Evolutionary conservation across 2,329 filamentous ascomycete species (phyloP), one percentile per base, ranked within the genome.

Genomic region (Aspergillus phoenicis): DNA sequence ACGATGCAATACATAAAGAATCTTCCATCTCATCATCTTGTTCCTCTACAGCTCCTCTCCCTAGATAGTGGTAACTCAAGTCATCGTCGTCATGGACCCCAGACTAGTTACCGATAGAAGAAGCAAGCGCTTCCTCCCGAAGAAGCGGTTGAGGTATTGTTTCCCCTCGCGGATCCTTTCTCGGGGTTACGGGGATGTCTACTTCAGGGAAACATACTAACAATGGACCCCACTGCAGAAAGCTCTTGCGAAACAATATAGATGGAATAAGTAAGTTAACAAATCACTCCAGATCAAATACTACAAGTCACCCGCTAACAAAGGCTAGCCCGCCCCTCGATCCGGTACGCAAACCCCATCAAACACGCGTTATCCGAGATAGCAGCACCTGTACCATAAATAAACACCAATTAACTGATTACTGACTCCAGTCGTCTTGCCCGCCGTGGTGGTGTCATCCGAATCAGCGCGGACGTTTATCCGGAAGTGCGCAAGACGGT

Each of bases 381-480:
- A 15, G 10, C 33, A 36, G 5, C 28, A 30, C 10, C 4, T 30
- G 10, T 30, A 20, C 10, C 17, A 30, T 30, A 10, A 30, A 30
- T 30, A 45, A 45, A 36, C 5, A 33, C 5, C 28, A 45, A 45
- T 11, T 24, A 49, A 20, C 15, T 13, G 5, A 10, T 5, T 8
- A 4, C 20, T 15, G 47, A 2, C 17, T 13, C 15, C 30, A 74
- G 75, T 45, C 71, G 73, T 48, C 74, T 78, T 1, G 75, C 75
- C 2, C 74, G 76, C 1, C 72, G 75, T 4, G 76, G 73, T 0
- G 76, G 76, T 0, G 65, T 78, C 0, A 49, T 65, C 0, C 57
- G 75, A 0, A 77, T 78, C 0, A 68, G 72, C 5, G 52, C 26
- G 0, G 66, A 64, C 0, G 70, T 77, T 1, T 78, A 78, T 22